Evolutionary conservation across 176 grass and related monocot genomes (phyloP), one percentile per base, ranked within the genome.

Genomic region (Eleusine coracana): DNA sequence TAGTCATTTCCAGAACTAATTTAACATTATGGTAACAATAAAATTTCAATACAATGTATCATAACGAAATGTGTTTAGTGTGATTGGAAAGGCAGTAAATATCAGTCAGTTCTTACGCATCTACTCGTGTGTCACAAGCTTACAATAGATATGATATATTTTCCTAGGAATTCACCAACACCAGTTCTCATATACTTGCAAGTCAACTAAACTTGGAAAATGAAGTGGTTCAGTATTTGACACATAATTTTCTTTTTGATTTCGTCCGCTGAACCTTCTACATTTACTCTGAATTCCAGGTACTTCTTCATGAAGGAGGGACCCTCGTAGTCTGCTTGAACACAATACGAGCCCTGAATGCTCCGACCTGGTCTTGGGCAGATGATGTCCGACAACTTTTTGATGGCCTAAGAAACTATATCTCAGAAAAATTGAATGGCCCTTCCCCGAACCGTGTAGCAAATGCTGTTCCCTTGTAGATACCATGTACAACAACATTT

Each of bases 251-350:
- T 31, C 15, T 8, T 59, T 74, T 31, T 18, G 10, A 36, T 29
- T 21, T 23, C 21, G 4, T 76, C 23, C 31, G 16, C 10, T 36
- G 59, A 34, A 59, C 21, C 56, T 77, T 39, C 34, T 49, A 18
- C 7, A 54, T 64, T 48, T 23, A 5, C 28, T 25, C 71, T 45
- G 64, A 79, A 42, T 83, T 82, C 51, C 85, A 98, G 96, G 96
- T 98, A 61, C 88, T 98, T 48, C 89, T 98, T 74, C 96, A 98
- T 38, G 96, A 95, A 82, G 96, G 96, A 84, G 96, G 96, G 25
- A 98, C 96, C 14, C 96, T 95, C 83, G 68, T 98, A 34, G 96
- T 98, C 66, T 98, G 92, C 76, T 89, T 95, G 79, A 98, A 98
- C 80, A 95, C 96, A 18, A 83, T 98, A 79, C 90, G 96, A 54